Conservation (phyloP, 495 filamentous ascomycete species). For the Penicillium tannophilum region DNA sequence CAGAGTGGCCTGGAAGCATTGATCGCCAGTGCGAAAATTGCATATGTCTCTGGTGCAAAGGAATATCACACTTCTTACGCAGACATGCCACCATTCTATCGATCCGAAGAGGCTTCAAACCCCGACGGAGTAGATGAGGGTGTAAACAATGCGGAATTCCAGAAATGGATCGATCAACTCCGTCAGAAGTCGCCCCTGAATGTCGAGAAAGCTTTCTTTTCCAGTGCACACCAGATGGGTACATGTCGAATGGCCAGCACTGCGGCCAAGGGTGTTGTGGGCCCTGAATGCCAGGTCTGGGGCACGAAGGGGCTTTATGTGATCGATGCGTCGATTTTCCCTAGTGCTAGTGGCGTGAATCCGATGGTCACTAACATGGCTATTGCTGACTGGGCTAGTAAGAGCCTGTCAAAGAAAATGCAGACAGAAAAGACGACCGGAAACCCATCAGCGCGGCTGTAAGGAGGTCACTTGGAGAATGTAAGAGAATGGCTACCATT, state of each 20-base stretch:
- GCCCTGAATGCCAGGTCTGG: slow-evolving; percentile 75
- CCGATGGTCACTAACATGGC: slow-evolving; percentile 94
- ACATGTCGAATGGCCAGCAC: slow-evolving; percentile 74
- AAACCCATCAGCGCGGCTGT: not conserved
- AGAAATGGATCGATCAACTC: slow-evolving; percentile 66
- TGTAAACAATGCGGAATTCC: slow-evolving; percentile 66
- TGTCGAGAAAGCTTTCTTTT: slow-evolving; percentile 50
- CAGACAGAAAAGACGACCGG: not conserved
- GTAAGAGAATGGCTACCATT: not conserved
- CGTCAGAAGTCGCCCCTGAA: slow-evolving; percentile 54
- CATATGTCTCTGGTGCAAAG: slow-evolving; percentile 71
- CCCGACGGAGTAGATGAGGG: slow-evolving; percentile 44
- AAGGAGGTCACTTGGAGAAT: not conserved
- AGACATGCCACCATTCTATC: slow-evolving; percentile 67
- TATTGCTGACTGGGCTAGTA: slow-evolving; percentile 59
- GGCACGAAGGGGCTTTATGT: slow-evolving; percentile 73
- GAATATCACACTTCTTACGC: slow-evolving; percentile 69
- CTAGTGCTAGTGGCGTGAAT: slow-evolving; percentile 87
- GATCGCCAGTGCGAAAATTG: slow-evolving; percentile 69
- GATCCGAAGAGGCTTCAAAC: slow-evolving; percentile 35
- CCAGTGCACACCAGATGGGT: slow-evolving; percentile 89
- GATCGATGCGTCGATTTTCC: slow-evolving; percentile 86
- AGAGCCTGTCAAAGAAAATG: slow-evolving; percentile 36
- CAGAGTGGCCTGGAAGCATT: slow-evolving; percentile 71
- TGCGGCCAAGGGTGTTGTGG: slow-evolving; percentile 68